A percentile compares a stretch with the other conserved stretches of the same genome.
phyloP scores from a whole-genome alignment of 306 rosid genomes.

The Gillenia trifoliata region DNA sequence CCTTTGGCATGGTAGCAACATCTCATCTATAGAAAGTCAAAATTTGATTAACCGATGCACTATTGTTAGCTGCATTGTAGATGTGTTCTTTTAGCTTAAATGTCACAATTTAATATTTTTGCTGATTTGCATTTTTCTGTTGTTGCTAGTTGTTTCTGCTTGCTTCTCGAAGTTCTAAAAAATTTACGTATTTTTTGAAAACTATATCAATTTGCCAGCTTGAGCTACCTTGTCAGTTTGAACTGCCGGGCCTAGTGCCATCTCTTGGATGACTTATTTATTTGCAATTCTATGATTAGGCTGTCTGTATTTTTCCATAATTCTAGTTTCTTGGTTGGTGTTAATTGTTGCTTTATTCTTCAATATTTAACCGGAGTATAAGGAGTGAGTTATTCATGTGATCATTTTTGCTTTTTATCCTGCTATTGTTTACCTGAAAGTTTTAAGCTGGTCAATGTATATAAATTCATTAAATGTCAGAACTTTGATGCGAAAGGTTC shows the following conservation, averaged over 20 bases:
- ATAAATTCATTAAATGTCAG: neutral
- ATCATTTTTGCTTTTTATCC: neutral
- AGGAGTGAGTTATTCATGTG: neutral
- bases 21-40: constrained; percentile 8
- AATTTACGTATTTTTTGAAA: no score
- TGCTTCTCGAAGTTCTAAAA: no score
- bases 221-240: neutral
- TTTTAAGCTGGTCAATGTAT: neutral
- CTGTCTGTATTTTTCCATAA: neutral
- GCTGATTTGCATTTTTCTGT: neutral
- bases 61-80: neutral
- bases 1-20: constrained; percentile 64
- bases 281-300: neutral
- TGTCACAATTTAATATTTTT: neutral
- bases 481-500: neutral
- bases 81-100: neutral
- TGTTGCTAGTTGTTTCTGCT: neutral
- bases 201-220: neutral
- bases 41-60: neutral
- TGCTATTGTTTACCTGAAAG: neutral
- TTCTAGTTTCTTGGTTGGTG: neutral
- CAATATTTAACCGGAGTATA: neutral
- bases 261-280: neutral
- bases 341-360: neutral
- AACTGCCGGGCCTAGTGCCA: neutral